Evolutionary conservation across 2,329 filamentous ascomycete genomes (phyloP), one percentile per base, ranked within the genome.

Genomic region (Botryotinia convoluta): DNA sequence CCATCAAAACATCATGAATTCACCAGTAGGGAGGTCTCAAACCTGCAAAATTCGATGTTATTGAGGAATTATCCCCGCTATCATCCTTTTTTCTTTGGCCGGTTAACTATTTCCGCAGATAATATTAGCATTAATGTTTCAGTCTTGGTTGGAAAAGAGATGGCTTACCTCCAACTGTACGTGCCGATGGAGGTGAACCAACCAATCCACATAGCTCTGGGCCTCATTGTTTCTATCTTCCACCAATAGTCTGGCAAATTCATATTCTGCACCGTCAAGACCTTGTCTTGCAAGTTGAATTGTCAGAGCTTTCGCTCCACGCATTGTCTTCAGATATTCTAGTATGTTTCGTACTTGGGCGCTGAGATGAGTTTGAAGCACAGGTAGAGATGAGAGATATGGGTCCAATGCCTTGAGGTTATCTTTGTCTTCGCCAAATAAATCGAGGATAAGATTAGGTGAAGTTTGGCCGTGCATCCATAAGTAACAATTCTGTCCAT

Each of bases 211-310:
- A 83, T 98, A 99, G 81, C 93, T 97, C 84, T 97, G 95, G 51
- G 96, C 96, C 84, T 99, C 96, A 78, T 97, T 97, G 82, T 98
- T 98, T 77, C 96, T 89, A 81, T 99, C 96, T 83, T 99, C 96
- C 45, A 97, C 90, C 77, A 99, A 83, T 83, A 97, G 86, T 71
- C 95, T 87, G 12, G 96, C 96, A 85, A 98, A 99, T 83, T 99
- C 96, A 79, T 94, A 98, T 82, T 99, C 96, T 4, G 95, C 93
- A 0, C 96, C 96, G 80, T 99, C 96, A 6, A 98, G 87, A 0
- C 95, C 95, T 83, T 98, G 96, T 74, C 96, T 86, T 12, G 96
- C 96, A 65, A 99, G 86, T 83, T 98, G 96, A 65, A 99, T 88
- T 1, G 93, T 93, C 74, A 97, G 84, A 35, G 93, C 93, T 84